phyloP scores from a whole-genome alignment of 2,329 filamentous ascomycete genomes.

The Xenoacremonium recifei region DNA sequence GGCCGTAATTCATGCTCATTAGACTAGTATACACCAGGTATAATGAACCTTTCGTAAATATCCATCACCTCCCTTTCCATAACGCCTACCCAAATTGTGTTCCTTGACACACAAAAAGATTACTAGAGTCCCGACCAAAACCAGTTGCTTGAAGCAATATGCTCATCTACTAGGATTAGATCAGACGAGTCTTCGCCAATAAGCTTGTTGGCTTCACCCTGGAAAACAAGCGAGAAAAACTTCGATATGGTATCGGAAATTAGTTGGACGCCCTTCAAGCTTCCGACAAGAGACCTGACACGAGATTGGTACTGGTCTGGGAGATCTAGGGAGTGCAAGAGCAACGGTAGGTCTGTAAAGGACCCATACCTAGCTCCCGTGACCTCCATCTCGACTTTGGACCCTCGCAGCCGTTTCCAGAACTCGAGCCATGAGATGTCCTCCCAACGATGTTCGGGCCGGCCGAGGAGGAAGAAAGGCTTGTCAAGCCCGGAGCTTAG shows the following conservation, averaged over 20 bases:
- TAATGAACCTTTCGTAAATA: no score
- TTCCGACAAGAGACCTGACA: slow-evolving; percentile 7
- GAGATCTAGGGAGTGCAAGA: slow-evolving; percentile 23
- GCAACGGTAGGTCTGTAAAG: slow-evolving; percentile 30
- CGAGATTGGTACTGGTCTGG: slow-evolving; percentile 8
- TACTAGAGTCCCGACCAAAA: no score
- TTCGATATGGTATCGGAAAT: slow-evolving; percentile 18
- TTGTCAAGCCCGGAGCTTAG: slow-evolving; percentile 24
- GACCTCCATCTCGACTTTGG: slow-evolving; percentile 23
- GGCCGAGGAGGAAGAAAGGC: slow-evolving; percentile 32
- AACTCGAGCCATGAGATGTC: slow-evolving; percentile 33
- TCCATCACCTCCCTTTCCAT: no score
- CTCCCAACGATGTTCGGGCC: slow-evolving; percentile 25
- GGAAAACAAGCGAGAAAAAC: slow-evolving; percentile 21
- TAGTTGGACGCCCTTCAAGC: slow-evolving; percentile 10
- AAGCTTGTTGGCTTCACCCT: slow-evolving; percentile 4
- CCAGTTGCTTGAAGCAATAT: no score
- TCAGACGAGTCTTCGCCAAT: no score
- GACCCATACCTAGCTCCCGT: slow-evolving; percentile 28
- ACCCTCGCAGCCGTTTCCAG: slow-evolving; percentile 24
- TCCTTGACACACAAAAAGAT: no score
- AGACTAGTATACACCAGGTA: no score
- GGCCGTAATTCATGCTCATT: no score
- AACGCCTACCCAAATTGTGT: no score
- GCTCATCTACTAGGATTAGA: no score